Conservation (phyloP, 495 filamentous ascomycete genomes). For the Articulospora tetracladia region DNA sequence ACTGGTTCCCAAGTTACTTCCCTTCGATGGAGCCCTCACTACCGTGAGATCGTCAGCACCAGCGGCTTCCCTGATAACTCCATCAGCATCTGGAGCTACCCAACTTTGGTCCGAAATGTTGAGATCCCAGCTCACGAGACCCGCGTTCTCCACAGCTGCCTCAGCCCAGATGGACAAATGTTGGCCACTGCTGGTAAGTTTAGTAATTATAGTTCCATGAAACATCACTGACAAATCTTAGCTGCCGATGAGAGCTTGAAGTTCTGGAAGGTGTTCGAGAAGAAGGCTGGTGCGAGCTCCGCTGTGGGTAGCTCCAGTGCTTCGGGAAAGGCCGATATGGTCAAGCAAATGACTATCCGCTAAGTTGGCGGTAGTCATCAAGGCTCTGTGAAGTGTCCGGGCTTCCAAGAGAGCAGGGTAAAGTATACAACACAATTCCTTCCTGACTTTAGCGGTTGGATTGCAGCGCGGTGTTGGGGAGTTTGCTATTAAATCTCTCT, state of each 20-base stretch:
- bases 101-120: slow-evolving; percentile 89
- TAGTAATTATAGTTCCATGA: not conserved
- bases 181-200: slow-evolving; percentile 73
- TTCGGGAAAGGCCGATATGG: slow-evolving; percentile 61
- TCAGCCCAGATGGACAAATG: slow-evolving; percentile 96
- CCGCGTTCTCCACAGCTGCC: slow-evolving; percentile 86
- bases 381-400: slow-evolving; percentile 20
- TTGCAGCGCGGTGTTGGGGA: slow-evolving; percentile 25
- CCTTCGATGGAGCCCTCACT: slow-evolving; percentile 90
- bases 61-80: slow-evolving; percentile 99
- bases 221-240: slow-evolving; percentile 29
- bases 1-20: slow-evolving; percentile 96
- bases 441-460: slow-evolving; percentile 26
- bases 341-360: slow-evolving; percentile 96
- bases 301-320: slow-evolving; percentile 55
- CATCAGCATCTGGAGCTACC: slow-evolving; percentile 98
- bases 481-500: slow-evolving; percentile 17
- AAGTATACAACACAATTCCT: slow-evolving; percentile 22
- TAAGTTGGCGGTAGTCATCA: slow-evolving; percentile 39
- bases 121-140: slow-evolving; percentile 99
- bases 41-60: slow-evolving; percentile 96
- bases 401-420: slow-evolving; percentile 23
- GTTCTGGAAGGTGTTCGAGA: slow-evolving; percentile 99
- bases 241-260: slow-evolving; percentile 94
- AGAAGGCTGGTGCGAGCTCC: slow-evolving; percentile 71